Base-by-base conservation (phyloP, 805 yeast species). In the Kodamaea leandrae region DNA sequence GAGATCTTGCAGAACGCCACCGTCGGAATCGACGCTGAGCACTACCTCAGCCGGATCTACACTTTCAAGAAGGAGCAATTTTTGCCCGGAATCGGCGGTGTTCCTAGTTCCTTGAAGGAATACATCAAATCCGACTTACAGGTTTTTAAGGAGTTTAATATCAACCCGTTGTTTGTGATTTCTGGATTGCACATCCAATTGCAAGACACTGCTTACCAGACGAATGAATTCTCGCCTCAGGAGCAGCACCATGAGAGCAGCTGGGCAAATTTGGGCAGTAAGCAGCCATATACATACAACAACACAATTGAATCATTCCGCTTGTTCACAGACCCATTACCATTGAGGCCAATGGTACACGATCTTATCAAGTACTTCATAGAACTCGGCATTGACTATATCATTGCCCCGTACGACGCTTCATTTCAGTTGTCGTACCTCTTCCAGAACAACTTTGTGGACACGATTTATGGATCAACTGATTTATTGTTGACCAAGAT, bases 11-110 rank as follows among this genome's bases (percentile, higher is more conserved):
- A 71, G 42, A 80, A 81, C 53, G 76, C 90, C 19, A 76, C 82
- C 12, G 65, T 88, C 38, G 96, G 96, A 42, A 84, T 88, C 33
- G 96, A 89, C 58, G 93, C 82, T 10, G 85, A 79, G 49, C 89
- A 87, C 56, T 89, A 87, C 54, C 61, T 87, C 27, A 68, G 84
- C 18, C 64, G 86, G 39, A 68, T 84, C 32, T 61, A 84, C 45
- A 68, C 82, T 4, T 68, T 68, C 49, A 80, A 80, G 48, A 80
- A 78, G 42, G 95, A 86, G 50, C 83, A 82, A 36, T 77, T 76
- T 45, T 60, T 80, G 29, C 83, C 82, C 37, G 95, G 93, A 7
- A 74, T 84, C 48, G 96, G 95, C 17, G 96, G 95, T 0, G 74
- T 82, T 42, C 95, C 96, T 1, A 59, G 75, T 36, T 75, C 86